Evolutionary conservation across 192 early-diverging fungal genomes (phyloP), one percentile per base, ranked within the genome.

Genomic region (Coemansia nantahalensis): DNA sequence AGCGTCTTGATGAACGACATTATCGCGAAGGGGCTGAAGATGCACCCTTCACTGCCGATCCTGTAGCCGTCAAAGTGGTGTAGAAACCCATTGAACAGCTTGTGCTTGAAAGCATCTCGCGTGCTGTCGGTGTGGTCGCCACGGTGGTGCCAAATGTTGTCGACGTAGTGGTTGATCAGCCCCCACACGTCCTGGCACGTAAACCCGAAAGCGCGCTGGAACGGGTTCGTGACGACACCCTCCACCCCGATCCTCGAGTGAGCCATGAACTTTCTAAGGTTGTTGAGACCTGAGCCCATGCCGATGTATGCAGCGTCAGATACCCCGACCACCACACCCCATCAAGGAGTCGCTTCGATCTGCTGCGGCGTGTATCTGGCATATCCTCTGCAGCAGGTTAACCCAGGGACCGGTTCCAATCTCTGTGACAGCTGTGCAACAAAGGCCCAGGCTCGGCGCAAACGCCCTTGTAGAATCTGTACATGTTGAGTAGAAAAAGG

Each of bases 191-290:
- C 51, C 6, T 44, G 40, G 12, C n/a, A 8, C 4, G 41, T 35
- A 17, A 54, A 54, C 11, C 51, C 51, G 15, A 54, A 54, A n/a
- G 51, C 51, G 5, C 15, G 16, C 21, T 54, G 41, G 24, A 54
- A 54, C 4, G 51, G 51, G 6, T 43, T 45, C 2, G 13, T 11
- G 1, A 26, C 17, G 0, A 13, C 2, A 16, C 9, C 19, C 6
- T 5, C 12, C 12, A 5, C 31, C 7, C 17, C 10, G 16, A 36
- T 15, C 7, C 51, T 41, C 11, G 51, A 17, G 31, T 54, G 51
- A 0, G 51, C 51, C 22, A 45, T 3, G 10, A 45, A 26, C 2
- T 3, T 18, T 30, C 24, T 33, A 2, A 36, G 24, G 23, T 45
- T 44, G 18, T 54, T 54, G 8, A 54, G 42, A 2, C 51, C 51